Evolutionary conservation across 495 filamentous ascomycete species (phyloP).

Genomic region (Lasiosphaeris hirsuta): DNA sequence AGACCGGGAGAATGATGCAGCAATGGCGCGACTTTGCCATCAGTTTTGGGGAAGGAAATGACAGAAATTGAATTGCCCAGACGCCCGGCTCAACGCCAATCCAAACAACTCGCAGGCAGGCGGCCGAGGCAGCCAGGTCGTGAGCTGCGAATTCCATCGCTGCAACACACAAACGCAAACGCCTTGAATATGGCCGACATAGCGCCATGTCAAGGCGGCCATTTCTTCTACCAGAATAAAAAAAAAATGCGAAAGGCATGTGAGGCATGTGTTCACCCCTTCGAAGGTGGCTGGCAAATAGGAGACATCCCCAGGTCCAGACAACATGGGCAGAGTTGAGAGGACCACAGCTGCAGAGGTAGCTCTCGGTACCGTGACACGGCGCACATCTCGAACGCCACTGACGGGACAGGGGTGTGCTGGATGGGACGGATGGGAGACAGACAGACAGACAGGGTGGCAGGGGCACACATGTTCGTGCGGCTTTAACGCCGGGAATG

Average conservation of each 20-base stretch:
- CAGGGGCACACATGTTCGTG: slow-evolving; percentile 2
- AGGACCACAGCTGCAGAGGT: background rate
- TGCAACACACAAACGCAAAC: no score
- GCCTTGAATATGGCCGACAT: slow-evolving; percentile 22
- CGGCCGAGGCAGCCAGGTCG: no score
- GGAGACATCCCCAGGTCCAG: no score
- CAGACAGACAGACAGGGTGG: no score
- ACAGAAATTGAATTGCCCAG: background rate
- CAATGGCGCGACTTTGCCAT: slow-evolving; percentile 8
- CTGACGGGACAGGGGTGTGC: slow-evolving; percentile 12
- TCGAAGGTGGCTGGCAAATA: no score
- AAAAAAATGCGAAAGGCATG: no score
- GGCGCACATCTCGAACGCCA: slow-evolving; percentile 17
- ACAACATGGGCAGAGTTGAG: no score
- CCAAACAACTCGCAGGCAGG: no score
- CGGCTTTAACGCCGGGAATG: slow-evolving; percentile 30
- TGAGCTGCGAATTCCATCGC: no score
- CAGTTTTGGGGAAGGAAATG: background rate
- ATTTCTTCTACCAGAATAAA: background rate
- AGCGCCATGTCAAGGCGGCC: slow-evolving; percentile 17
- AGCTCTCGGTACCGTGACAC: slow-evolving; percentile 14
- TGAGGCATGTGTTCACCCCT: no score
- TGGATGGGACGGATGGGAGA: background rate
- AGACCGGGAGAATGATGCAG: slow-evolving; percentile 2
- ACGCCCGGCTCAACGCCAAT: slow-evolving; percentile 1